A percentile compares a stretch with the other conserved stretches of the same genome.
These are phyloP conservation scores for Oleoguttula mirabilis DNA, from an alignment of 495 filamentous ascomycete genomes.

Conservation along the genomic window DNA sequence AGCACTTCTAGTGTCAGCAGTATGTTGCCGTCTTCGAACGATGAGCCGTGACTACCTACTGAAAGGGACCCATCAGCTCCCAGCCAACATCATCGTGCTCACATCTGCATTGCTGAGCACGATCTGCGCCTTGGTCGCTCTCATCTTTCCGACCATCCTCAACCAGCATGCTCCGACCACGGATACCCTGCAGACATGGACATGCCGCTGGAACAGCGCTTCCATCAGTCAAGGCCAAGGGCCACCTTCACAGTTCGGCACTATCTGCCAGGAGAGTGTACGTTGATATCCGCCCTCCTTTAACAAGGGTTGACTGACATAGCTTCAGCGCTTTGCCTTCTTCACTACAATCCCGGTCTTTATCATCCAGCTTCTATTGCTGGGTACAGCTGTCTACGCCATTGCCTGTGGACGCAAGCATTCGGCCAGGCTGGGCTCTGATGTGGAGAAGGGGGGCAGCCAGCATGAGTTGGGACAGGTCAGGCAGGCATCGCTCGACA, in stretches of 20 bases:
- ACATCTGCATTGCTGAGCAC: slow-evolving; percentile 21
- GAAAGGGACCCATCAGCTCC: slow-evolving; percentile 4
- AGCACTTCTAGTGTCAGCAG: slow-evolving; percentile 13
- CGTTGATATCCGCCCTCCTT: not conserved
- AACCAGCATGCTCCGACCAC: slow-evolving; percentile 23
- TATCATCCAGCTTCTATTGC: slow-evolving; percentile 16
- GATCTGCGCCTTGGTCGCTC: slow-evolving; percentile 21
- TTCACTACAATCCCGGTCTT: slow-evolving; percentile 20
- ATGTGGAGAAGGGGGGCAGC: slow-evolving; percentile 6
- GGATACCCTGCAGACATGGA: slow-evolving; percentile 27
- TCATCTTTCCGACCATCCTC: slow-evolving; percentile 27
- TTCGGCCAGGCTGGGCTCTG: not conserved
- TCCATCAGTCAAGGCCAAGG: slow-evolving; percentile 4
- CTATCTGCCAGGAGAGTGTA: slow-evolving; percentile 18
- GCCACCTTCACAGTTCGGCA: slow-evolving; percentile 8
- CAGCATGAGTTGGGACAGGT: slow-evolving; percentile 6
- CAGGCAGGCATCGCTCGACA: slow-evolving; percentile 3
- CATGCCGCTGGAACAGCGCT: slow-evolving; percentile 19
- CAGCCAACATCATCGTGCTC: slow-evolving; percentile 20
- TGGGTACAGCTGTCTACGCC: slow-evolving; percentile 6
- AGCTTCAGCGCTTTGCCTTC: slow-evolving; percentile 22
- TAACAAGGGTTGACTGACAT: slow-evolving; percentile 1
- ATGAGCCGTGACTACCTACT: slow-evolving; percentile 18
- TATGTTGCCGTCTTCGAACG: no score
- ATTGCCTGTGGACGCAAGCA: not conserved